Conservation (phyloP, 2,329 filamentous ascomycete species). For the Aspergillus texensis region DNA sequence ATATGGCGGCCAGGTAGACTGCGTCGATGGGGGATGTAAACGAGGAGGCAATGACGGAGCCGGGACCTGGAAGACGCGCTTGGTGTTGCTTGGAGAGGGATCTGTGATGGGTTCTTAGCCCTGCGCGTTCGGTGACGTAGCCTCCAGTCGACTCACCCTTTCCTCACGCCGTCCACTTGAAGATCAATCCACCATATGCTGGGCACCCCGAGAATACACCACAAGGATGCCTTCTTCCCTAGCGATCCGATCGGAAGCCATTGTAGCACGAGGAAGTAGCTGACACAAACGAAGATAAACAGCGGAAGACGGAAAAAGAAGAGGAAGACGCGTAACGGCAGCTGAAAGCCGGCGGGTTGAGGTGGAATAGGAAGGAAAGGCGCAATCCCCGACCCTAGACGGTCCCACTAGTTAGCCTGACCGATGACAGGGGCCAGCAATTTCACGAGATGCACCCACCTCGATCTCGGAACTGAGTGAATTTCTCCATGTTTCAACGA, state of each 20-base stretch:
- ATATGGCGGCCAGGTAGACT: slow-evolving; percentile 91
- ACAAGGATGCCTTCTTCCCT: slow-evolving; percentile 80
- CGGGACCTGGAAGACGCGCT: slow-evolving; percentile 74
- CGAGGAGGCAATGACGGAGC: slow-evolving; percentile 83
- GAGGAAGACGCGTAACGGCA: slow-evolving; percentile 68
- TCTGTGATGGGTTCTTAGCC: slow-evolving; percentile 34
- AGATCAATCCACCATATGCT: slow-evolving; percentile 98
- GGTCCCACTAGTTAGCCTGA: neutral
- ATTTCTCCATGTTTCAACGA: slow-evolving; percentile 76
- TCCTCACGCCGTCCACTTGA: slow-evolving; percentile 95
- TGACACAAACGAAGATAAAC: slow-evolving; percentile 66
- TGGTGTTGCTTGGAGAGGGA: slow-evolving; percentile 73
- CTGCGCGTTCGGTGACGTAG: neutral
- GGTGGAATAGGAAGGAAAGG: slow-evolving; percentile 86
- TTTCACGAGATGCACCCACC: slow-evolving; percentile 53
- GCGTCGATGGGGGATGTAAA: slow-evolving; percentile 93
- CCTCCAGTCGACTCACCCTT: slow-evolving; percentile 61
- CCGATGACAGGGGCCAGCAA: neutral
- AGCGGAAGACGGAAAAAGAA: slow-evolving; percentile 81
- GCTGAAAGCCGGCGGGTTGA: slow-evolving; percentile 63
- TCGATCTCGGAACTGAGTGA: slow-evolving; percentile 88
- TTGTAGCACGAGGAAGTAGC: slow-evolving; percentile 81
- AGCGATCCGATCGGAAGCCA: slow-evolving; percentile 72
- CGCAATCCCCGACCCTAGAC: slow-evolving; percentile 85
- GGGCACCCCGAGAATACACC: slow-evolving; percentile 83